phyloP scores from a whole-genome alignment of 306 rosid genomes.

The Cucurbita moschata region DNA sequence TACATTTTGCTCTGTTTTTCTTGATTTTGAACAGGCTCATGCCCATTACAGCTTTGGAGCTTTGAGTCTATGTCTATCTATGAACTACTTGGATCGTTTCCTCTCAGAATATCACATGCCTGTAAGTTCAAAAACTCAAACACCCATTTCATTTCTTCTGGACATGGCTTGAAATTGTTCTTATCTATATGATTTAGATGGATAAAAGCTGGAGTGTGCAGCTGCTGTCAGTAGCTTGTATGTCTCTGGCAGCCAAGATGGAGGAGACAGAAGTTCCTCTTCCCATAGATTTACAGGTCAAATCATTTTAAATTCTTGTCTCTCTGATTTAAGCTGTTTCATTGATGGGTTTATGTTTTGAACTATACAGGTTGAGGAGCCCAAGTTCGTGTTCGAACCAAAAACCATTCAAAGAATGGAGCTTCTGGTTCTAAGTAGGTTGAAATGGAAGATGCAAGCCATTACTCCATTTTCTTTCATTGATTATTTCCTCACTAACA shows the following conservation, averaged over 20 bases:
- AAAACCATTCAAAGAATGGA: constrained; percentile 49
- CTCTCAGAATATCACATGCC: constrained; percentile 37
- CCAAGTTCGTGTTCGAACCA: constrained; percentile 39
- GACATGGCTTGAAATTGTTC: constrained; percentile 3
- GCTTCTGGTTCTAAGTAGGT: constrained; percentile 37
- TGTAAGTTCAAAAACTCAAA: constrained; percentile 31
- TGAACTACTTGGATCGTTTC: constrained; percentile 76
- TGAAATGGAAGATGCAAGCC: constrained; percentile 72
- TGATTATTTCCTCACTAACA: constrained; percentile 44
- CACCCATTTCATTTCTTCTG: not conserved
- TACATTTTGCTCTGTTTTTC: not conserved
- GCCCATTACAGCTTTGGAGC: constrained; percentile 42
- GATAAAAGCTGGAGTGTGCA: constrained; percentile 37
- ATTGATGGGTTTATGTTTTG: not conserved
- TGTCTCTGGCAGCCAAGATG: constrained; percentile 58
- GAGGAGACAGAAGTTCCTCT: constrained; percentile 41
- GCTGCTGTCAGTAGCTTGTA: constrained; percentile 56
- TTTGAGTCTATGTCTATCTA: constrained; percentile 32
- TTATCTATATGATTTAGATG: constrained; percentile 18
- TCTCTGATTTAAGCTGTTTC: not conserved
- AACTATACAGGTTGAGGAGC: constrained; percentile 38
- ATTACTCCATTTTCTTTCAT: constrained; percentile 51
- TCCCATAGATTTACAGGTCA: constrained; percentile 42
- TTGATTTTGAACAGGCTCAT: constrained; percentile 42
- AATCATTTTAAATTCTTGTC: not conserved